Percentiles rank a stretch among this genome's conserved stretches.
Evolutionary conservation across 1,139 yeast genomes (phyloP).

Genomic region (Groenewaldozyma sp.): DNA sequence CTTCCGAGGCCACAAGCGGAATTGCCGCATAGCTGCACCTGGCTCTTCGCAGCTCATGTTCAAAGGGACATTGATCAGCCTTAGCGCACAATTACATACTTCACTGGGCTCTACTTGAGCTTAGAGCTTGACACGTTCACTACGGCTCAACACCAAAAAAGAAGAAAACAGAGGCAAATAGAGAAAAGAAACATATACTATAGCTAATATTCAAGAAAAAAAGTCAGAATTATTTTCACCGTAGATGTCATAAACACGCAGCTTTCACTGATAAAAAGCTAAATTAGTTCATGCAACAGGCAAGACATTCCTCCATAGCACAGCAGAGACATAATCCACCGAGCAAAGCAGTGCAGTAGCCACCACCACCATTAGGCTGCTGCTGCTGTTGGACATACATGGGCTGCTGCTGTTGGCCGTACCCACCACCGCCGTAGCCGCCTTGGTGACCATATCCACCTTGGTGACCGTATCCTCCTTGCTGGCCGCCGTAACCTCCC

Average conservation of each 20-base stretch:
- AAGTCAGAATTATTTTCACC: too few relatives aligned
- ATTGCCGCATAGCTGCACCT: too few relatives aligned
- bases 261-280: neutral
- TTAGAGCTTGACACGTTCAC: too few relatives aligned
- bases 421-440: constrained; percentile 11
- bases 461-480: constrained; percentile 14
- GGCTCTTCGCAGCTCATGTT: too few relatives aligned
- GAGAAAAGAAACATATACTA: too few relatives aligned
- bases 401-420: constrained; percentile 27
- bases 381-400: constrained; percentile 24
- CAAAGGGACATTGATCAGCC: too few relatives aligned
- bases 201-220: neutral
- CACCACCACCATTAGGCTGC: constrained; percentile 16
- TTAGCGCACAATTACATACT: too few relatives aligned
- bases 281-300: constrained; percentile 22
- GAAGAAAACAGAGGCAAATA: neutral
- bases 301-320: constrained; percentile 27
- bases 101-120: too few relatives aligned
- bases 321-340: constrained; percentile 21
- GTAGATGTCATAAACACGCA: too few relatives aligned
- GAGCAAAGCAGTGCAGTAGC: constrained; percentile 20
- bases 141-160: too few relatives aligned
- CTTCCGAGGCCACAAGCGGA: too few relatives aligned
- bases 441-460: neutral
- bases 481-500: constrained; percentile 14